phyloP scores from a whole-genome alignment of 129 eudicot species.

The Flaveria bidentis region DNA sequence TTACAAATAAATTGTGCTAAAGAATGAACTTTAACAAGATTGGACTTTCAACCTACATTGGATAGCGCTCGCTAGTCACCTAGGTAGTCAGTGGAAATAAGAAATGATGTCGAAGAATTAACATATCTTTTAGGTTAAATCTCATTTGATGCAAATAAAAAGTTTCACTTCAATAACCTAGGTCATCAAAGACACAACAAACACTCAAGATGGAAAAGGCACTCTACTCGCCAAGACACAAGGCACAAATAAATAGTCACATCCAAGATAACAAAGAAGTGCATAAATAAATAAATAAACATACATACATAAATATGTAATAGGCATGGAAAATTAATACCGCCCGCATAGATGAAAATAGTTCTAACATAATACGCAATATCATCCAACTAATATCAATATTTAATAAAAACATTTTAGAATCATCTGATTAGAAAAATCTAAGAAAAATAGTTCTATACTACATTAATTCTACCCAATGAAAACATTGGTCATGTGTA shows the following conservation, averaged over 20 bases:
- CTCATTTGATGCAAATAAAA: neutral
- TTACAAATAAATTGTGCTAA: neutral
- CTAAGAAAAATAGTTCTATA: neutral
- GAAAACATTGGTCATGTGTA: neutral
- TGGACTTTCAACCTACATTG: neutral
- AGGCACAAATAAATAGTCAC: neutral
- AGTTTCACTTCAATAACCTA: neutral
- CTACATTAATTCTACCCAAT: neutral
- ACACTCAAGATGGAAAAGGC: neutral
- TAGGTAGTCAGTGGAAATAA: too few relatives aligned
- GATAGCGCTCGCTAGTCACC: too few relatives aligned
- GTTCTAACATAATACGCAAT: neutral
- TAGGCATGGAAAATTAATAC: neutral
- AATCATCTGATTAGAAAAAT: neutral
- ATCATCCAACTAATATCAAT: neutral
- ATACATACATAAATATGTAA: too few relatives aligned
- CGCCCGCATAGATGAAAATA: too few relatives aligned
- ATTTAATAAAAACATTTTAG: neutral
- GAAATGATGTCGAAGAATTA: too few relatives aligned
- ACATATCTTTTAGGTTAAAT: neutral
- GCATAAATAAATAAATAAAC: too few relatives aligned
- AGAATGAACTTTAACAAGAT: neutral
- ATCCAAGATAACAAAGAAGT: too few relatives aligned
- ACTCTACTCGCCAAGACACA: neutral
- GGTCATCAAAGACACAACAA: neutral